Percentiles rank a stretch among this genome's conserved stretches.
These are phyloP conservation scores for Myxozyma mucilagina DNA, from an alignment of 805 yeast genomes.

Conservation along the genomic window DNA sequence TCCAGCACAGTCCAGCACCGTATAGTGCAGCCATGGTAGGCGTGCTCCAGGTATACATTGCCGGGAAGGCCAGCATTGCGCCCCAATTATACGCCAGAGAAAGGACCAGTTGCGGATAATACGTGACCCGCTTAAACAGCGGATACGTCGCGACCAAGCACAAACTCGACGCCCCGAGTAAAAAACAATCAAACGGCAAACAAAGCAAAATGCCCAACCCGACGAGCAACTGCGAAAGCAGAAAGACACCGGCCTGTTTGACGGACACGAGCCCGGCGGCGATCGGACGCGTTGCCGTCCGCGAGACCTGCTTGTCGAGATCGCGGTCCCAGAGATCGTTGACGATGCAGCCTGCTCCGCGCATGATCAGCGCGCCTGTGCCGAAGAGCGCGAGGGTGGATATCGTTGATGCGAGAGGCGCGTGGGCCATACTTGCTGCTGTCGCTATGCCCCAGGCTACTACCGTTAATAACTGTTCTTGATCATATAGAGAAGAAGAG, in stretches of 20 bases:
- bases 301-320: conserved; percentile 78
- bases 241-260: conserved; percentile 66
- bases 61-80: conserved; percentile 89
- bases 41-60: conserved; percentile 63
- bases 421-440: conserved; percentile 71
- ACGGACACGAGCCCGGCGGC: conserved; percentile 80
- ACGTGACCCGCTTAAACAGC: conserved; percentile 88
- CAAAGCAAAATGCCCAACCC: conserved; percentile 72
- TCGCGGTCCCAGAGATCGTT: conserved; percentile 86
- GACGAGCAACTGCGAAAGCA: conserved; percentile 69
- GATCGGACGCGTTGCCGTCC: conserved; percentile 90
- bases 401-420: conserved; percentile 63
- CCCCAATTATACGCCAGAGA: conserved; percentile 93
- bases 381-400: conserved; percentile 71
- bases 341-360: conserved; percentile 97
- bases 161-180: conserved; percentile 77
- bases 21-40: conserved; percentile 77
- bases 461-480: background rate
- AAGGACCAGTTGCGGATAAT: conserved; percentile 86
- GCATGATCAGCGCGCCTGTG: conserved; percentile 83
- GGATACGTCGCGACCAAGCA: conserved; percentile 86
- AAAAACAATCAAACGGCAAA: conserved; percentile 79
- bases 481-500: background rate
- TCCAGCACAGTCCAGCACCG: conserved; percentile 80
- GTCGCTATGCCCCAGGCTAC: conserved; percentile 82